A percentile compares a stretch with the other conserved stretches of the same genome.
Conservation (phyloP, 108 stramenopile species). For the Cylindrotheca closterium region DNA sequence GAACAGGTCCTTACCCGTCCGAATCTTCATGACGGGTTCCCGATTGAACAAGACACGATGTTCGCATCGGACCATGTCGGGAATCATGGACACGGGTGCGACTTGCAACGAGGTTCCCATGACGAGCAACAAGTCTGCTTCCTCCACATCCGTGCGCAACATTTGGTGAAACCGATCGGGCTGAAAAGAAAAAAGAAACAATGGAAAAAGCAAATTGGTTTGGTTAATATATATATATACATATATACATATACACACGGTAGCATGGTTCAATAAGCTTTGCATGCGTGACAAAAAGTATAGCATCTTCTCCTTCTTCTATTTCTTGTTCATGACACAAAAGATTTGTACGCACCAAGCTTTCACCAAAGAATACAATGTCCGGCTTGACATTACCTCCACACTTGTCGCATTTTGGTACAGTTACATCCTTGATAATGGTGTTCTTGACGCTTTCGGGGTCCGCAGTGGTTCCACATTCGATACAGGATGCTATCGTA, state of each 20-base stretch:
- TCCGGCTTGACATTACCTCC: slow-evolving; percentile 89
- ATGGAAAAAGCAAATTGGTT: too few species aligned
- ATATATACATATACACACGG: too few species aligned
- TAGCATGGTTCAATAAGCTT: too few species aligned
- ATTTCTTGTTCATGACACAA: too few species aligned
- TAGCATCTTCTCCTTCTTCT: too few species aligned
- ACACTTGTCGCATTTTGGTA: slow-evolving; percentile 69
- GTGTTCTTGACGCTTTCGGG: slow-evolving; percentile 50
- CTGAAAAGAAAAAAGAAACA: too few species aligned
- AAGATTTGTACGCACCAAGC: too few species aligned
- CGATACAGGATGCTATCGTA: slow-evolving; percentile 66
- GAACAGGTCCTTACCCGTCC: slow-evolving; percentile 70
- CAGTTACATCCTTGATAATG: slow-evolving; percentile 56
- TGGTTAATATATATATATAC: too few species aligned
- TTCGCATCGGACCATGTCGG: slow-evolving; percentile 62
- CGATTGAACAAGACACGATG: slow-evolving; percentile 74
- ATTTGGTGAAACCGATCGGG: slow-evolving; percentile 61
- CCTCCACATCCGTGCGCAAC: slow-evolving; percentile 48
- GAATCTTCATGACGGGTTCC: slow-evolving; percentile 60
- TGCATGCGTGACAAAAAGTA: too few species aligned
- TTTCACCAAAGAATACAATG: slow-evolving; percentile 96
- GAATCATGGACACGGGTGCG: slow-evolving; percentile 67
- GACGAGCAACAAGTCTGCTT: slow-evolving; percentile 76
- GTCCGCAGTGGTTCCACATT: slow-evolving; percentile 47
- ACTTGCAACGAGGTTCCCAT: slow-evolving; percentile 86